Evolutionary conservation across 352 stramenopile species (phyloP).

Genomic region (Globisporangium apiculatum): DNA sequence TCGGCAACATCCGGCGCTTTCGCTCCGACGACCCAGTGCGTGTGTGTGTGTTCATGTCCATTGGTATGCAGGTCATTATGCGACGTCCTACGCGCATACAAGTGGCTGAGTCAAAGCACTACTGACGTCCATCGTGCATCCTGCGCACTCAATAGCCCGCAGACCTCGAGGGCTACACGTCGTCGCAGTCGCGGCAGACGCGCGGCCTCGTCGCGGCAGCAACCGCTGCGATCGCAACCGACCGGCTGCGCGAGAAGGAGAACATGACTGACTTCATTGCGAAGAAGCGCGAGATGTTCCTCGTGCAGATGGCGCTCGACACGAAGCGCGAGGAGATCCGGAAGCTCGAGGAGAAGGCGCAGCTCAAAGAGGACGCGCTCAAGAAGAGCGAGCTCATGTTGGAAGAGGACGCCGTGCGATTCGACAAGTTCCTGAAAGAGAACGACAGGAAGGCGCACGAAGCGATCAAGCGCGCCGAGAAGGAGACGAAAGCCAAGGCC

Average conservation of each 20-base stretch:
- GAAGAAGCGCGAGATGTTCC: slow-evolving; percentile 97
- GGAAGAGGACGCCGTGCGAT: slow-evolving; percentile 93
- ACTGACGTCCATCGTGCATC: background rate
- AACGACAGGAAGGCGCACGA: slow-evolving; percentile 97
- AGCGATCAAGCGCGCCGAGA: slow-evolving; percentile 92
- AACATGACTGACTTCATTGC: slow-evolving; percentile 94
- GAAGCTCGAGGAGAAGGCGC: slow-evolving; percentile 94
- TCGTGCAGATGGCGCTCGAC: slow-evolving; percentile 94
- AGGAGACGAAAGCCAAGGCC: slow-evolving; percentile 91
- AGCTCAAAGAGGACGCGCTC: slow-evolving; percentile 93
- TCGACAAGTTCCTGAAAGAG: slow-evolving; percentile 96
- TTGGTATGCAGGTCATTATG: background rate
- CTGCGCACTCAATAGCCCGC: slow-evolving; percentile 16
- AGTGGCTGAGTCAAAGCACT: background rate
- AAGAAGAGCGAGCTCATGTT: slow-evolving; percentile 95
- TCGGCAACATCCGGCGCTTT: slow-evolving; percentile 77
- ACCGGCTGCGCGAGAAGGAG: slow-evolving; percentile 90
- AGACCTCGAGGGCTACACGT: slow-evolving; percentile 44
- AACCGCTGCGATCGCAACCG: slow-evolving; percentile 74
- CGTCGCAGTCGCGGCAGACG: slow-evolving; percentile 66
- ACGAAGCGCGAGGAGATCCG: slow-evolving; percentile 95
- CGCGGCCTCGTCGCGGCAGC: slow-evolving; percentile 71
- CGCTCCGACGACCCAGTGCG: slow-evolving; percentile 52
- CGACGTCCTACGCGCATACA: too few species aligned
- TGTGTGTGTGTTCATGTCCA: background rate